Percentiles rank a stretch among this genome's conserved stretches.
These are phyloP conservation scores for Candida pseudofarinosa DNA, from an alignment of 805 yeast genomes.

Conservation along the genomic window DNA sequence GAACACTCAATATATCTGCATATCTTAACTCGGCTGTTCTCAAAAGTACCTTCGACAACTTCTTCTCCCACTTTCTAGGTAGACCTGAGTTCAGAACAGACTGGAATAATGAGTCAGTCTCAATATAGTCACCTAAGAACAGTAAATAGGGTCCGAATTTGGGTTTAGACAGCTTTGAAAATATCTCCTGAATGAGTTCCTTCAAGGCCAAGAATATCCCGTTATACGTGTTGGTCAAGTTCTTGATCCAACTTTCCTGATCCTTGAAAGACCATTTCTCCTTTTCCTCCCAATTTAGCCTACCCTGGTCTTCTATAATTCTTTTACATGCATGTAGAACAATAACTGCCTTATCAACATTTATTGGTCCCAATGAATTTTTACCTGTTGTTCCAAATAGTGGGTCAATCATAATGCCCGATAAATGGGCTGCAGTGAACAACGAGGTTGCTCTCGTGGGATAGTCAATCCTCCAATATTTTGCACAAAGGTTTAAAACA, in stretches of 20 bases:
- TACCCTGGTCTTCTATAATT: slow-evolving; percentile 25
- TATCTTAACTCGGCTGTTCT: slow-evolving; percentile 36
- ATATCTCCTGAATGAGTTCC: slow-evolving; percentile 38
- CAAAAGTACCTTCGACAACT: slow-evolving; percentile 30
- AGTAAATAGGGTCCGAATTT: slow-evolving; percentile 51
- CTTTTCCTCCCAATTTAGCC: slow-evolving; percentile 29
- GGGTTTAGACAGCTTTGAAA: slow-evolving; percentile 45
- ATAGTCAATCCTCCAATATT: slow-evolving; percentile 56
- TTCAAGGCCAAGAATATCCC: slow-evolving; percentile 45
- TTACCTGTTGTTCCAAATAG: slow-evolving; percentile 13
- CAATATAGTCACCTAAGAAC: slow-evolving; percentile 49
- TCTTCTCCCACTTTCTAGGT: slow-evolving; percentile 45
- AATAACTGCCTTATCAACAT: slow-evolving; percentile 20
- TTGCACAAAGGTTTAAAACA: slow-evolving; percentile 43
- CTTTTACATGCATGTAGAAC: slow-evolving; percentile 27
- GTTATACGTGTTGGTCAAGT: slow-evolving; percentile 43
- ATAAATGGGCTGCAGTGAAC: slow-evolving; percentile 44
- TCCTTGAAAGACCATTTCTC: slow-evolving; percentile 38
- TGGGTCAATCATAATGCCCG: slow-evolving; percentile 28
- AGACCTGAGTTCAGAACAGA: slow-evolving; percentile 30
- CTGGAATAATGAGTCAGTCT: slow-evolving; percentile 42
- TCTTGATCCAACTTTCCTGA: slow-evolving; percentile 46
- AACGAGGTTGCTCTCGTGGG: slow-evolving; percentile 48
- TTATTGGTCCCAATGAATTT: slow-evolving; percentile 27
- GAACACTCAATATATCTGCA: slow-evolving; percentile 33